A percentile compares a stretch with the other conserved stretches of the same genome.
Evolutionary conservation across 2,329 filamentous ascomycete genomes (phyloP).

Genomic region (Podosphaera aphanis): DNA sequence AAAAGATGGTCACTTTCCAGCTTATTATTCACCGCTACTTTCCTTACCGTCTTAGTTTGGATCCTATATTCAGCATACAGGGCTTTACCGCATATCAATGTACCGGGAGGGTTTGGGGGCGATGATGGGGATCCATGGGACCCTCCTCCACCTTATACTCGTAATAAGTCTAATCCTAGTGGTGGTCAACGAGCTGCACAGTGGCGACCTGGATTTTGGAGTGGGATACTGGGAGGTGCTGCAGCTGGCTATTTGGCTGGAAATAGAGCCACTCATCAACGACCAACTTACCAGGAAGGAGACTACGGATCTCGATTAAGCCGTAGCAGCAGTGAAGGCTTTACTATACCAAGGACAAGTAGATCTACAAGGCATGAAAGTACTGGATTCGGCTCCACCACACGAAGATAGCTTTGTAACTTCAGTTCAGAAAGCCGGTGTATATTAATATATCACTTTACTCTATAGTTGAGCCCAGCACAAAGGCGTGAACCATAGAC

Average conservation of each 20-base stretch:
- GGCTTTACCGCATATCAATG: slow-evolving; percentile 2
- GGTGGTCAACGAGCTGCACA: slow-evolving; percentile 17
- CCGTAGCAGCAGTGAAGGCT: slow-evolving; percentile 4
- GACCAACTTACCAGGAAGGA: slow-evolving; percentile 4
- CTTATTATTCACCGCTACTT: slow-evolving; percentile 35
- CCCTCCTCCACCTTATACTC: slow-evolving; percentile 15
- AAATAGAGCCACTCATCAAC: slow-evolving; percentile 21
- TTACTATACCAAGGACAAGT: slow-evolving; percentile 10
- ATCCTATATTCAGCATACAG: slow-evolving; percentile 34
- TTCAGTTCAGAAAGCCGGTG: neutral
- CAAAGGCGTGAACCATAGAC: no score
- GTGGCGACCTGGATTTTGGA: slow-evolving; percentile 58
- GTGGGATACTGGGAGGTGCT: slow-evolving; percentile 34
- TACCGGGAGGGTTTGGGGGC: slow-evolving; percentile 17
- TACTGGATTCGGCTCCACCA: slow-evolving; percentile 51
- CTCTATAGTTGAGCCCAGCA: no score
- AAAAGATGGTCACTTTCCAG: slow-evolving; percentile 16
- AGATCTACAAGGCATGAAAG: slow-evolving; percentile 32
- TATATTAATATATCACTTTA: no score
- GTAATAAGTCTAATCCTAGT: slow-evolving; percentile 10
- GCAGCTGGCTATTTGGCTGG: slow-evolving; percentile 45
- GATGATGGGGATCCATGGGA: slow-evolving; percentile 13
- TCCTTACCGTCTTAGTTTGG: slow-evolving; percentile 33
- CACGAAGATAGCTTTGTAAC: slow-evolving; percentile 23
- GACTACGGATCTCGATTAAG: slow-evolving; percentile 8